Evolutionary conservation across 2,329 filamentous ascomycete genomes (phyloP), one percentile per base, ranked within the genome.

Genomic region (Trichoderma polysporum): DNA sequence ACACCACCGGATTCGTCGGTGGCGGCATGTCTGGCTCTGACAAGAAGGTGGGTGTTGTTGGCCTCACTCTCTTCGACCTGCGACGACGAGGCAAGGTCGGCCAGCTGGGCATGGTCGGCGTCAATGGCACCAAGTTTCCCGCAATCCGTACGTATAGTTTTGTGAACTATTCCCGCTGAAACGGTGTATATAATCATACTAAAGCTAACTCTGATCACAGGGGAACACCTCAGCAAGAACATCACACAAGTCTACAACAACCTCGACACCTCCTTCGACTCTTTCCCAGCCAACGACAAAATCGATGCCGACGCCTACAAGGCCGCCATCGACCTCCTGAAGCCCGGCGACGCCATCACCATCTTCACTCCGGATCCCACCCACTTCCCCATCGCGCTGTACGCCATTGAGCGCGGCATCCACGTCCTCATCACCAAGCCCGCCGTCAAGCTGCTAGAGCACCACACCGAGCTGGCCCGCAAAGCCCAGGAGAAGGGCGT

Each of bases 341-440:
- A 86, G 50, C 87, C 90, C 7, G 93, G 94, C 72, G 92, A 93
- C 71, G 94, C 93, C 72, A 94, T 97, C 79, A 97, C 94, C 68
- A 94, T 97, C 80, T 97, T 97, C 85, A 97, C 94, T 1, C 93
- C 94, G 0, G 94, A 97, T 79, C 91, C 92, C 7, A 97, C 93
- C 1, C 94, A 97, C 79, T 97, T 90, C 79, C 91, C 92, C 56
- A 97, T 97, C 73, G 94, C 94, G 1, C 83, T 96, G 54, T 97
- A 97, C 76, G 94, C 94, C 71, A 94, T 97, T 71, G 89, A 95
- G 79, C 90, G 91, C 69, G 89, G 89, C 69, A 90, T 96, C 77
- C 94, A 97, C 80, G 93, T 97, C 59, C 86, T 97, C 74, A 89
- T 97, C 81, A 97, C 94, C 73, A 97, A 97, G 82, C 94, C 94